phyloP scores from a whole-genome alignment of 257 asterid species.

The Solanum clarkiae region DNA sequence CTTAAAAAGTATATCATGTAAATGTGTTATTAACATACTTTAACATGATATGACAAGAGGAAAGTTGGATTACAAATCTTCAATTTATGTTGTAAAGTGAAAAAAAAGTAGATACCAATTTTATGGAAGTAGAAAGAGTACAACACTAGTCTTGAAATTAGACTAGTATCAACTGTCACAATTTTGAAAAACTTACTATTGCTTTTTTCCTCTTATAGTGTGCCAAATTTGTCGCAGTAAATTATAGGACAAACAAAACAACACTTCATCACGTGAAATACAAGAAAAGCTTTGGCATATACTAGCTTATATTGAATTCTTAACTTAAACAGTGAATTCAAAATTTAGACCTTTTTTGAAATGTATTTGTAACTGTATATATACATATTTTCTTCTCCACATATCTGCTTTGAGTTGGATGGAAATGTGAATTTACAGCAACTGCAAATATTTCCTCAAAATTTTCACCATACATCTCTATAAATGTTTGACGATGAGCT shows the following conservation, averaged over 20 bases:
- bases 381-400: background rate
- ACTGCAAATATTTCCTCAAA: background rate
- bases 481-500: no score
- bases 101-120: no score
- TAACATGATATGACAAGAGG: no score
- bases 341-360: background rate
- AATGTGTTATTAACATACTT: no score
- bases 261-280: background rate
- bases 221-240: background rate
- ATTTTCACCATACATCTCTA: no score
- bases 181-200: background rate
- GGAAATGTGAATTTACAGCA: no score
- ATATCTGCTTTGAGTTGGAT: background rate
- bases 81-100: no score
- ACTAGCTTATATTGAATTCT: background rate
- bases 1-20: no score
- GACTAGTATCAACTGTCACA: background rate
- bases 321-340: background rate
- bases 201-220: background rate
- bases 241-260: background rate
- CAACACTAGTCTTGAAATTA: background rate
- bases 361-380: background rate
- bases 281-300: background rate
- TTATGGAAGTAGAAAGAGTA: no score
- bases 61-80: no score